Base-by-base conservation (phyloP, 2,329 filamentous ascomycete species). In the Chalaropsis thielavioides region DNA sequence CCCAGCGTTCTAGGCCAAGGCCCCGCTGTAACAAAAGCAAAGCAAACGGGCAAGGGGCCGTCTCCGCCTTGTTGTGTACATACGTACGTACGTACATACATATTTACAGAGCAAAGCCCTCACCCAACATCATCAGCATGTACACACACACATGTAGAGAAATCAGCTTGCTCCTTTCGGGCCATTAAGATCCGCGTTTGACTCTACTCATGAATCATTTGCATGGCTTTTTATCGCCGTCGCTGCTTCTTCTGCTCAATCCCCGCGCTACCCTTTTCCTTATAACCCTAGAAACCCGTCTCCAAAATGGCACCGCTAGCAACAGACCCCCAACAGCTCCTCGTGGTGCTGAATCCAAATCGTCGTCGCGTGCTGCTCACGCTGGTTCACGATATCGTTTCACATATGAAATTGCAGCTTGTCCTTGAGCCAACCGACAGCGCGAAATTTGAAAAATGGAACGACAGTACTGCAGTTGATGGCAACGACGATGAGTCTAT, bases 381-480 rank as follows among this genome's bases (percentile, higher is more conserved):
- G 60, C 77, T 85, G 22, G 74, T 81, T 27, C 72, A 75, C 59
- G 78, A 82, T 46, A 81, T 83, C 70, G 77, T 75, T n/a, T 71
- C 72, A n/a, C 78, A 79, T 67, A 83, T 84, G 80, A 77, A 78
- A 56, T 75, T 76, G 1, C 77, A 82, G 68, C 71, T 84, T 15
- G 75, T 81, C 66, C 63, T 54, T 44, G 63, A 51, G 43, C 64
- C 67, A n/a, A 62, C 66, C 17, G 66, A 68, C 15, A 24, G 54
- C 54, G n/a, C 54, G 8, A 58, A 58, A 58, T 58, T 35, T 19
- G 54, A n/a, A 38, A 46, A 46, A 19, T 67, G 68, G n/a, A 66
- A 59, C 49, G 64, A 68, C 46, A 41, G 62, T 41, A 49, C 63
- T 61, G 67, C 64, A 35, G 24, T 66, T 15, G 58, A 66, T 38